A percentile compares a stretch with the other conserved stretches of the same genome.
These are phyloP conservation scores for Coemansia sp. DNA, from an alignment of 192 early-diverging fungal genomes.

Conservation along the genomic window DNA sequence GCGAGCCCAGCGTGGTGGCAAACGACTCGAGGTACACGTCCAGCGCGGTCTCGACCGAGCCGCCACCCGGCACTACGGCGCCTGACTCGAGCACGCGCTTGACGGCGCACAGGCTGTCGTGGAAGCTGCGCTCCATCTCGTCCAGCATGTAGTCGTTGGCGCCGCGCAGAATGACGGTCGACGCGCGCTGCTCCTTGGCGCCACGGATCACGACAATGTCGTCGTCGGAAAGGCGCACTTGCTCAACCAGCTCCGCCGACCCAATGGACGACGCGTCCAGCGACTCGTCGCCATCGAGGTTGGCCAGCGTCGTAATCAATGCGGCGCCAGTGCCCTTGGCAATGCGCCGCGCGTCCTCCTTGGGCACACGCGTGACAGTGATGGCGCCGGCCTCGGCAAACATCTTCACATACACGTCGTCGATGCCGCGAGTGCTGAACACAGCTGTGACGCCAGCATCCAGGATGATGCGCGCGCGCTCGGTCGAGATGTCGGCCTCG, in stretches of 20 bases:
- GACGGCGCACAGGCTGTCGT: constrained; percentile 92
- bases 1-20: constrained; percentile 92
- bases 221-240: constrained; percentile 96
- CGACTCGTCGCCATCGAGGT: constrained; percentile 97
- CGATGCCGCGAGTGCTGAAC: constrained; percentile 97
- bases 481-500: constrained; percentile 93
- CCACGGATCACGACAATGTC: constrained; percentile 91
- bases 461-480: constrained; percentile 93
- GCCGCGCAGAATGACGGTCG: constrained; percentile 94
- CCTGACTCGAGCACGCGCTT: constrained; percentile 96
- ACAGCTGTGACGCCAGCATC: constrained; percentile 94
- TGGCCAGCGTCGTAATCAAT: constrained; percentile 89
- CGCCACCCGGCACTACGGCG: constrained; percentile 94
- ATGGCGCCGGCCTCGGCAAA: constrained; percentile 98
- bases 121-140: constrained; percentile 97
- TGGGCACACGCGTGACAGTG: constrained; percentile 91
- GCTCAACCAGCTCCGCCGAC: constrained; percentile 90
- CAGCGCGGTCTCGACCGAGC: constrained; percentile 90
- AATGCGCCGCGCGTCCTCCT: constrained; percentile 96
- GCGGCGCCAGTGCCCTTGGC: constrained; percentile 96
- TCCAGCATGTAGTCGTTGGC: constrained; percentile 99
- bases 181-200: constrained; percentile 63
- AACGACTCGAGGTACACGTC: constrained; percentile 98
- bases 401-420: constrained; percentile 96
- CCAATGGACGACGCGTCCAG: constrained; percentile 87